phyloP scores from a whole-genome alignment of 2,329 filamentous ascomycete species.

The Stachybotrys elegans region DNA sequence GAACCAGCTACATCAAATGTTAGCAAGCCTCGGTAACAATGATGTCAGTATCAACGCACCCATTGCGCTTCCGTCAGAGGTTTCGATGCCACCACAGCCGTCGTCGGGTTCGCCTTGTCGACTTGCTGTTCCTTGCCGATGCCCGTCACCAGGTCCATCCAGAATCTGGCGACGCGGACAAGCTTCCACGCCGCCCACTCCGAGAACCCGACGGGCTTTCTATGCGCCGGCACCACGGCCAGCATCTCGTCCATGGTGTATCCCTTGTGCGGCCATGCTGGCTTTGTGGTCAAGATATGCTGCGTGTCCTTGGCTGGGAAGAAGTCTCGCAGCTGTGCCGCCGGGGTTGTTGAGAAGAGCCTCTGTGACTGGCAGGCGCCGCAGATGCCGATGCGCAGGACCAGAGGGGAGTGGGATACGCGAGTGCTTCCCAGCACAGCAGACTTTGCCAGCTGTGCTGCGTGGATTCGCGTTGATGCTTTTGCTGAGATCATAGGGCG shows the following conservation, averaged over 20 bases:
- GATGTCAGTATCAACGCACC: conserved; percentile 30
- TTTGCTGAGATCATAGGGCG: not conserved
- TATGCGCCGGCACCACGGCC: conserved; percentile 68
- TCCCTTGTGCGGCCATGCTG: conserved; percentile 66
- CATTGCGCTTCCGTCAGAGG: conserved; percentile 82
- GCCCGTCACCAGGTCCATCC: conserved; percentile 77
- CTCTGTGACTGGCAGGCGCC: conserved; percentile 17
- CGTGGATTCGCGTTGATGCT: not conserved
- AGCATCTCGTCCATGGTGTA: conserved; percentile 80
- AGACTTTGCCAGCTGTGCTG: not conserved
- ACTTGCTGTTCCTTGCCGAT: conserved; percentile 66
- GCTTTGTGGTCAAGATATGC: conserved; percentile 56
- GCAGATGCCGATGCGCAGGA: conserved; percentile 11
- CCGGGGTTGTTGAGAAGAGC: conserved; percentile 45
- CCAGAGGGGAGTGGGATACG: too few species aligned
- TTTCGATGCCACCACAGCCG: conserved; percentile 46
- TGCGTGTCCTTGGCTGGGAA: conserved; percentile 58
- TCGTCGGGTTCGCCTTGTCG: conserved; percentile 52
- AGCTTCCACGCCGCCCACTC: conserved; percentile 76
- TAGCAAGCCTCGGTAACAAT: not conserved
- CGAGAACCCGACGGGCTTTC: conserved; percentile 64
- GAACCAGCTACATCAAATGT: conserved; percentile 48
- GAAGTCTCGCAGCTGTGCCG: conserved; percentile 47
- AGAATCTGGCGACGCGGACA: conserved; percentile 70
- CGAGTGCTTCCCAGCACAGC: too few species aligned